A percentile compares a stretch with the other conserved stretches of the same genome.
Conservation (phyloP, 306 rosid genomes). For the barrel medic (Medicago truncatula) region DNA sequence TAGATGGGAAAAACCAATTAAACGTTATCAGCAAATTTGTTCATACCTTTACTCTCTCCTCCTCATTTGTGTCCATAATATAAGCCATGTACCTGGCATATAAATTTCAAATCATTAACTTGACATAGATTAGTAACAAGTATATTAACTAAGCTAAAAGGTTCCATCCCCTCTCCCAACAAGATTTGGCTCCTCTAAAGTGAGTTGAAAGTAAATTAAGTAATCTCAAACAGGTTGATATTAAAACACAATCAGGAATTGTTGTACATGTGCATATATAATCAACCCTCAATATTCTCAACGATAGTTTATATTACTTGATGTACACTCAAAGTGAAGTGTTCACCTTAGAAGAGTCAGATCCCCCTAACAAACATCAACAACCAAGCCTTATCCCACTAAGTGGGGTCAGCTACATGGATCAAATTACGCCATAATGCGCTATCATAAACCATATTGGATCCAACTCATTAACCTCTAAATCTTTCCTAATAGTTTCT, state of each 20-base stretch:
- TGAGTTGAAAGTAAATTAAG: neutral
- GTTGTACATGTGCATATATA: too few species aligned
- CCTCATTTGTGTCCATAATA: conserved; percentile 99
- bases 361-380: neutral
- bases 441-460: too few species aligned
- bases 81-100: conserved; percentile 95
- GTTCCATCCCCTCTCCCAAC: neutral
- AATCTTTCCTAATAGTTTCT: too few species aligned
- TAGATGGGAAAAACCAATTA: neutral
- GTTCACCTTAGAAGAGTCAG: neutral
- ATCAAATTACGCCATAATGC: too few species aligned
- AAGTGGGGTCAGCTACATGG: too few species aligned
- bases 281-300: too few species aligned
- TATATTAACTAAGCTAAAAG: conserved; percentile 4
- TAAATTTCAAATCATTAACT: conserved; percentile 34
- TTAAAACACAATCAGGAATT: too few species aligned
- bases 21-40: conserved; percentile 15
- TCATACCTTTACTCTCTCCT: conserved; percentile 90
- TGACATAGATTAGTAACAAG: conserved; percentile 20
- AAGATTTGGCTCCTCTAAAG: neutral
- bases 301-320: neutral
- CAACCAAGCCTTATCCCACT: too few species aligned
- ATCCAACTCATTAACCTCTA: too few species aligned
- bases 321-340: neutral
- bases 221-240: neutral